Evolutionary conservation across 495 filamentous ascomycete genomes (phyloP).

Genomic region (Hypoxylon trugodes): DNA sequence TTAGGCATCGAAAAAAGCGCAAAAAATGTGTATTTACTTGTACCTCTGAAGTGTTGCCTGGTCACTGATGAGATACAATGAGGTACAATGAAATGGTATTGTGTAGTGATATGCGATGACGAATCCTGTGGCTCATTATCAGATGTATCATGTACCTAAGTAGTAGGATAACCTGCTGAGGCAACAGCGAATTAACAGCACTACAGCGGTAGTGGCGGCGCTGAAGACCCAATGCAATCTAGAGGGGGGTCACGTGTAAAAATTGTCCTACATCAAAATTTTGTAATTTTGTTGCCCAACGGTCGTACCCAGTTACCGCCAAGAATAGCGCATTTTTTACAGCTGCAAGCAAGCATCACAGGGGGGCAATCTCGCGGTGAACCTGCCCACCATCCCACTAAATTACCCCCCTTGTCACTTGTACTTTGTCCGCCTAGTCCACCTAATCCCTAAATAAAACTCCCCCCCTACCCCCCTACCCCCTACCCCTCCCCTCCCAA

Average conservation of each 20-base stretch:
- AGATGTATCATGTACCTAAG: conserved; percentile 9
- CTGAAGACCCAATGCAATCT: conserved; percentile 4
- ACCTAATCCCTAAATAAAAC: conserved; percentile 12
- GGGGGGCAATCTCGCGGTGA: conserved; percentile 19
- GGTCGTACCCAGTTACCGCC: conserved; percentile 39
- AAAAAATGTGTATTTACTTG: not conserved
- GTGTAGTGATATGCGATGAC: conserved; percentile 31
- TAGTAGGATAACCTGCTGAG: not conserved
- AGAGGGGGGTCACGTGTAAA: conserved; percentile 23
- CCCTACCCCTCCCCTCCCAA: conserved; percentile 11
- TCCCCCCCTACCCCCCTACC: conserved; percentile 10
- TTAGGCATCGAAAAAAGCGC: conserved; percentile 35
- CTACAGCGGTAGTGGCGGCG: conserved; percentile 1
- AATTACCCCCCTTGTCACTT: too few relatives aligned
- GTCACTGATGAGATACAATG: conserved; percentile 18
- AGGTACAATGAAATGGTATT: too few relatives aligned
- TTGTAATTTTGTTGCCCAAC: conserved; percentile 17
- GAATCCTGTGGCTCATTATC: conserved; percentile 35
- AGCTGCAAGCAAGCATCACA: conserved; percentile 19
- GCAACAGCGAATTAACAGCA: too few relatives aligned
- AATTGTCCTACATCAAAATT: not conserved
- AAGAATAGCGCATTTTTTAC: conserved; percentile 7
- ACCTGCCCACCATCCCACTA: conserved; percentile 7
- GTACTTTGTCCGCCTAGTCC: conserved; percentile 9
- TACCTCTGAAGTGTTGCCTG: conserved; percentile 27